phyloP scores from a whole-genome alignment of 495 filamentous ascomycete species.

The Penicillium cosmopolitanum region DNA sequence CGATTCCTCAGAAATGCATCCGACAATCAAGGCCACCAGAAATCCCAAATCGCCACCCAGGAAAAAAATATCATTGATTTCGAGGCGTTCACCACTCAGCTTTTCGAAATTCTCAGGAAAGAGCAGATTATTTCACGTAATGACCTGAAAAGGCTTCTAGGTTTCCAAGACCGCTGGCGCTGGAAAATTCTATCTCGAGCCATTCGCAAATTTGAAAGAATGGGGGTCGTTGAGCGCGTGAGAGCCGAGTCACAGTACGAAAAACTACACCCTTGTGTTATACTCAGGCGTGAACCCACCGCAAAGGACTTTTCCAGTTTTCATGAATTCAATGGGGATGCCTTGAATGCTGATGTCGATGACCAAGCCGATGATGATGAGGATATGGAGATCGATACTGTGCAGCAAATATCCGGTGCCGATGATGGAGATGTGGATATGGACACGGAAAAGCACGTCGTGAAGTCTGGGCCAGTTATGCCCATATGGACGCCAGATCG shows the following conservation, averaged over 20 bases:
- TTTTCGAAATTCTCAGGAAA: slow-evolving; percentile 53
- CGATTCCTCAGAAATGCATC: slow-evolving; percentile 51
- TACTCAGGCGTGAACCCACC: slow-evolving; percentile 74
- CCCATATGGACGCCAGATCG: slow-evolving; percentile 61
- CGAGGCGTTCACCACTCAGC: slow-evolving; percentile 42
- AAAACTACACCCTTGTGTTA: slow-evolving; percentile 61
- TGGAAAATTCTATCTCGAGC: slow-evolving; percentile 70
- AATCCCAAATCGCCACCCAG: slow-evolving; percentile 5
- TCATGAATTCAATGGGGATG: slow-evolving; percentile 40
- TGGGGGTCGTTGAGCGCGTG: slow-evolving; percentile 71
- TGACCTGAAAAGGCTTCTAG: slow-evolving; percentile 68
- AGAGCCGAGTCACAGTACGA: slow-evolving; percentile 59
- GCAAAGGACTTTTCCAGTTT: slow-evolving; percentile 65
- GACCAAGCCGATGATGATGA: slow-evolving; percentile 45
- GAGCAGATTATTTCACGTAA: slow-evolving; percentile 52
- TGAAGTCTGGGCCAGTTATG: slow-evolving; percentile 39
- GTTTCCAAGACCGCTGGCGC: slow-evolving; percentile 60
- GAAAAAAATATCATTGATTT: slow-evolving; percentile 42
- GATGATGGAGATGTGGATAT: slow-evolving; percentile 25
- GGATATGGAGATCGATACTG: slow-evolving; percentile 40
- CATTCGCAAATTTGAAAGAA: slow-evolving; percentile 67
- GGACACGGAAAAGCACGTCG: slow-evolving; percentile 33
- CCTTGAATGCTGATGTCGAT: slow-evolving; percentile 39
- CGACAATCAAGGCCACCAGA: slow-evolving; percentile 11
- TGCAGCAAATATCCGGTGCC: slow-evolving; percentile 15